phyloP scores from a whole-genome alignment of 2,329 filamentous ascomycete species.

The Ciborinia camelliae region DNA sequence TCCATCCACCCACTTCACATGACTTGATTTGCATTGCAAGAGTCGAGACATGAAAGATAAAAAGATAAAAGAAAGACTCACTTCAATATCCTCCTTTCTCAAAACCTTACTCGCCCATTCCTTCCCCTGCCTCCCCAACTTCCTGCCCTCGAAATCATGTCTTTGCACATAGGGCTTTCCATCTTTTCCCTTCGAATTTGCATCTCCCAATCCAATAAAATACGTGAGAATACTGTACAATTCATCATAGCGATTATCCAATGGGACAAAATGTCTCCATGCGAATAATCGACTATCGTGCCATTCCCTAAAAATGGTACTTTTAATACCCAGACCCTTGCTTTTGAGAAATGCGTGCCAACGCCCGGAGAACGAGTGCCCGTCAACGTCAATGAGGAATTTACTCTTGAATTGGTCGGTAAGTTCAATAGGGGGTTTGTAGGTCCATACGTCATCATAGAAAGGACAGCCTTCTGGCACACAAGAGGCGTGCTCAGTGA shows the following conservation, averaged over 20 bases:
- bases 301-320: slow-evolving; percentile 77
- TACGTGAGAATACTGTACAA: slow-evolving; percentile 72
- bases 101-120: slow-evolving; percentile 71
- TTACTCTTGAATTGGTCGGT: slow-evolving; percentile 58
- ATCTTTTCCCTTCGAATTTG: slow-evolving; percentile 49
- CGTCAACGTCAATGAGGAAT: slow-evolving; percentile 74
- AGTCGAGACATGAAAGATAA: not conserved
- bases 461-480: slow-evolving; percentile 45
- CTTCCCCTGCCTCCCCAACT: slow-evolving; percentile 62
- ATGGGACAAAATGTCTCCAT: slow-evolving; percentile 79
- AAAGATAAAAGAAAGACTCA: slow-evolving; percentile 42
- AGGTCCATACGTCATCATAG: slow-evolving; percentile 44
- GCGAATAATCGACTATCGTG: slow-evolving; percentile 70
- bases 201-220: slow-evolving; percentile 59
- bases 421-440: slow-evolving; percentile 54
- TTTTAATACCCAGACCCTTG: slow-evolving; percentile 70
- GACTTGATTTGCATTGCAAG: not conserved
- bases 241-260: slow-evolving; percentile 71
- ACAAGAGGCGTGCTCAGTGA: slow-evolving; percentile 44
- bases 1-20: too few species aligned
- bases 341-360: slow-evolving; percentile 67
- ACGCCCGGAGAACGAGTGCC: slow-evolving; percentile 66
- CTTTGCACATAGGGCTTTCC: slow-evolving; percentile 41
- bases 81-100: slow-evolving; percentile 68
- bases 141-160: slow-evolving; percentile 56